These are phyloP conservation scores for Aspergillus saccharolyticus DNA, from an alignment of 495 filamentous ascomycete species.

Conservation along the genomic window DNA sequence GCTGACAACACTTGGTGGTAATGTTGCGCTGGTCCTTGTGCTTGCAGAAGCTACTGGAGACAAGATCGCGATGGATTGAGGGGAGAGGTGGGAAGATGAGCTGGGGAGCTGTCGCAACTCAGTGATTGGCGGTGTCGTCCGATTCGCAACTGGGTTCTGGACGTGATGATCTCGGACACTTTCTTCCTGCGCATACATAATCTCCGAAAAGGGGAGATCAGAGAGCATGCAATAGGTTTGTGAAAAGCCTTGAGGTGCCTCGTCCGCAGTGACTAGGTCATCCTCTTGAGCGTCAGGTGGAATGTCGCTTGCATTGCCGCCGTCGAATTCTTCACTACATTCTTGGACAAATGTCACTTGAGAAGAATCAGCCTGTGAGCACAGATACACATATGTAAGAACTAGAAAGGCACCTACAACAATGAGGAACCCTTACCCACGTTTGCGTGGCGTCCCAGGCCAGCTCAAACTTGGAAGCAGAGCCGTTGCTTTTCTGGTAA, in stretches of 20 bases:
- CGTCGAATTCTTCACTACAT: slow-evolving; percentile 17
- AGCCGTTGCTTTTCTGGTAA: slow-evolving; percentile 30
- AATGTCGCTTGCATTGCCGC: slow-evolving; percentile 6
- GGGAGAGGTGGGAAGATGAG: slow-evolving; percentile 13
- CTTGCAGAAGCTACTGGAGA: slow-evolving; percentile 15
- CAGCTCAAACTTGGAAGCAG: slow-evolving; percentile 28
- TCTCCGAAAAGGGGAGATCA: background rate
- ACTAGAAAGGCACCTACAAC: slow-evolving; percentile 18
- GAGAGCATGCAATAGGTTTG: background rate
- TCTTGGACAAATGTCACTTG: slow-evolving; percentile 35
- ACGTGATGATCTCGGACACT: background rate
- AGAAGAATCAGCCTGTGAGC: background rate
- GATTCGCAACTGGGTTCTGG: background rate
- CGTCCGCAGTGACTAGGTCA: background rate
- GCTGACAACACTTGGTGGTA: slow-evolving; percentile 11
- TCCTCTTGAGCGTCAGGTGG: background rate
- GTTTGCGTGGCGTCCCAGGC: slow-evolving; percentile 32
- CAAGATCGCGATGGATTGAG: background rate
- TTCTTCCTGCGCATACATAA: background rate
- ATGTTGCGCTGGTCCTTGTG: slow-evolving; percentile 13
- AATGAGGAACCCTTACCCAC: slow-evolving; percentile 30
- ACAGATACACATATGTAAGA: background rate
- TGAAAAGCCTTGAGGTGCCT: background rate
- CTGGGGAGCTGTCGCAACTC: slow-evolving; percentile 1
- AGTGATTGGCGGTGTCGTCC: background rate